Evolutionary conservation across 768 basidiomycete genomes (phyloP).

Genomic region (Mycena kentingensis): DNA sequence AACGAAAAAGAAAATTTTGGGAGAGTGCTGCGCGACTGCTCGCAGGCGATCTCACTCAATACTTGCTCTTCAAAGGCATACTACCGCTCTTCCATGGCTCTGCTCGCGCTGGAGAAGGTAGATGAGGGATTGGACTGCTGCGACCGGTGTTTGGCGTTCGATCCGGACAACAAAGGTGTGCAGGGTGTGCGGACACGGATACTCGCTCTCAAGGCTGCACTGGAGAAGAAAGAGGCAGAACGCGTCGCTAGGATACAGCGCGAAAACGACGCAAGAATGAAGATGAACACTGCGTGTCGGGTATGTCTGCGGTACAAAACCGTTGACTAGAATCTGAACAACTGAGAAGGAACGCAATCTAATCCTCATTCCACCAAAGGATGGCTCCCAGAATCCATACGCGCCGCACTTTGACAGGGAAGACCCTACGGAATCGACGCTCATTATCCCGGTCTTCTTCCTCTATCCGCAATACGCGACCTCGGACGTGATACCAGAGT

Average conservation of each 20-base stretch:
- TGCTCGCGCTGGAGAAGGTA: constrained; percentile 69
- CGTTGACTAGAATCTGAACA: constrained; percentile 2
- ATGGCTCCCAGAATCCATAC: constrained; percentile 57
- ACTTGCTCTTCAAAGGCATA: constrained; percentile 75
- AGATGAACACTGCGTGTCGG: constrained; percentile 60
- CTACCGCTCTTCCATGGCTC: constrained; percentile 80
- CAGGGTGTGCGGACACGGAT: constrained; percentile 50
- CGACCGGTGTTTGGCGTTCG: constrained; percentile 61
- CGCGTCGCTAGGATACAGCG: constrained; percentile 49
- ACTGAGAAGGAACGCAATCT: constrained; percentile 70
- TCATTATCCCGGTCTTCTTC: constrained; percentile 88
- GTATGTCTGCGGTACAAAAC: constrained; percentile 43
- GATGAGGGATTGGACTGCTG: constrained; percentile 88
- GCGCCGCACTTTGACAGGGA: constrained; percentile 68
- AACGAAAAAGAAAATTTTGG: constrained; percentile 92
- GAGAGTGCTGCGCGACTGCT: constrained; percentile 82
- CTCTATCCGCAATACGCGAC: constrained; percentile 89
- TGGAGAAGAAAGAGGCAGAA: constrained; percentile 54
- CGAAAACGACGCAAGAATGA: constrained; percentile 53
- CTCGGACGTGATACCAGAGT: constrained; percentile 86
- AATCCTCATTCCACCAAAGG: constrained; percentile 53
- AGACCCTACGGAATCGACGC: constrained; percentile 56
- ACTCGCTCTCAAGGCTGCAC: constrained; percentile 46
- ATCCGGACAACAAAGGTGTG: constrained; percentile 58
- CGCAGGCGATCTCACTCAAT: constrained; percentile 66